Conservation (phyloP, 345 rosid genomes). For the Psidium friedrichsthalianum region DNA sequence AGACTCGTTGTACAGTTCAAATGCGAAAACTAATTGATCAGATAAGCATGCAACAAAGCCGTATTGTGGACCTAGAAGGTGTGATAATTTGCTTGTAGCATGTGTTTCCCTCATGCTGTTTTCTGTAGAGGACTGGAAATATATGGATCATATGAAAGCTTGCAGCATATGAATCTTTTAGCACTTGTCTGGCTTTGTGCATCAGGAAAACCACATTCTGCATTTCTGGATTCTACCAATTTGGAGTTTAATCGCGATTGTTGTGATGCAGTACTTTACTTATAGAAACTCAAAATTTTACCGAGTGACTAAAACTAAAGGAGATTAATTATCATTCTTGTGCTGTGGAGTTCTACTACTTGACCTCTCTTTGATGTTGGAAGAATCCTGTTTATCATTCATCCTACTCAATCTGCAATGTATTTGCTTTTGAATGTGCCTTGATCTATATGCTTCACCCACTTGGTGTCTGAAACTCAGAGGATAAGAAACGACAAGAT, state of each 20-base stretch:
- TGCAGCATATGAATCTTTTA: background rate
- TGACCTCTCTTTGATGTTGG: background rate
- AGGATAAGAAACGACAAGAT: constrained; percentile 42
- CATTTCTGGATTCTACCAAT: background rate
- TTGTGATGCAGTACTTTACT: background rate
- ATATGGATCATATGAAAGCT: background rate
- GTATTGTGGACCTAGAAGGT: constrained; percentile 80
- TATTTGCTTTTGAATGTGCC: background rate
- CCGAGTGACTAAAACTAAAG: background rate
- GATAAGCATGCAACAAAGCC: constrained; percentile 62
- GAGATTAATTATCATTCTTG: background rate
- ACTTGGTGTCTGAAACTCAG: constrained; percentile 23
- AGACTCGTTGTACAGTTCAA: constrained; percentile 72
- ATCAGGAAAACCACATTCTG: background rate
- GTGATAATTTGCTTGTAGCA: background rate
- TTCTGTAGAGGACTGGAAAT: background rate
- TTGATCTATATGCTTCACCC: background rate
- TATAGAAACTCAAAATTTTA: background rate
- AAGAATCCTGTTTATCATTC: background rate
- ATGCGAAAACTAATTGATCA: constrained; percentile 66
- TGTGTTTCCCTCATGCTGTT: background rate
- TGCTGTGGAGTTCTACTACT: background rate
- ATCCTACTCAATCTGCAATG: background rate
- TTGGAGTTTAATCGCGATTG: background rate
- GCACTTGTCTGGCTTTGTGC: background rate